Percentiles rank a stretch among this genome's conserved stretches.
Evolutionary conservation across 2,329 filamentous ascomycete species (phyloP).

Genomic region (Fusarium hostae): DNA sequence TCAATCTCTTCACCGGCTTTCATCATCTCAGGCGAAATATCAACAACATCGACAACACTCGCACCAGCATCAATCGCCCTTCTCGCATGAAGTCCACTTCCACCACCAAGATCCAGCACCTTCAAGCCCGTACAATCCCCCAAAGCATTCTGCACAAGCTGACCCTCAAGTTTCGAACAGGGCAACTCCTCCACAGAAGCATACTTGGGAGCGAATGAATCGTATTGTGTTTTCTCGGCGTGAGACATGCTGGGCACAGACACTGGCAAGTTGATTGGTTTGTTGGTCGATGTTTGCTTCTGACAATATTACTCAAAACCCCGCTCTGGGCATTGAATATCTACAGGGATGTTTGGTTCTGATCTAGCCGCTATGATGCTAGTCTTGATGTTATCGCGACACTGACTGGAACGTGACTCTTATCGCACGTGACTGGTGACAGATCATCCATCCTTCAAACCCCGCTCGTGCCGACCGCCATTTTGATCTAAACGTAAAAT

Average conservation of each 20-base stretch:
- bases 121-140: not conserved
- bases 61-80: not conserved
- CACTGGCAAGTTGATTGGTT: not conserved
- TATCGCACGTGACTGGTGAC: conserved; percentile 1
- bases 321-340: not conserved
- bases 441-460: not conserved
- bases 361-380: not conserved
- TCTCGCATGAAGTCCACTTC: not conserved
- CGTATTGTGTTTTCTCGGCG: not conserved
- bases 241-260: not conserved
- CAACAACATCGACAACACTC: not conserved
- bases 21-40: not conserved
- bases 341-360: not conserved
- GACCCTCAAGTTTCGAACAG: not conserved
- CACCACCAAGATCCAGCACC: not conserved
- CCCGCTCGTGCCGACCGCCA: not conserved
- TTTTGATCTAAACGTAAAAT: not conserved
- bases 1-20: not conserved
- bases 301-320: not conserved
- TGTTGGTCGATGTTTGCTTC: not conserved
- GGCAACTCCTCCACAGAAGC: conserved; percentile 4
- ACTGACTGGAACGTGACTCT: not conserved
- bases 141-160: not conserved
- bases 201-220: conserved; percentile 4
- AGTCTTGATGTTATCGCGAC: not conserved